These are phyloP conservation scores for Aspergillus chevalieri DNA, from an alignment of 2,329 filamentous ascomycete genomes.

Conservation along the genomic window DNA sequence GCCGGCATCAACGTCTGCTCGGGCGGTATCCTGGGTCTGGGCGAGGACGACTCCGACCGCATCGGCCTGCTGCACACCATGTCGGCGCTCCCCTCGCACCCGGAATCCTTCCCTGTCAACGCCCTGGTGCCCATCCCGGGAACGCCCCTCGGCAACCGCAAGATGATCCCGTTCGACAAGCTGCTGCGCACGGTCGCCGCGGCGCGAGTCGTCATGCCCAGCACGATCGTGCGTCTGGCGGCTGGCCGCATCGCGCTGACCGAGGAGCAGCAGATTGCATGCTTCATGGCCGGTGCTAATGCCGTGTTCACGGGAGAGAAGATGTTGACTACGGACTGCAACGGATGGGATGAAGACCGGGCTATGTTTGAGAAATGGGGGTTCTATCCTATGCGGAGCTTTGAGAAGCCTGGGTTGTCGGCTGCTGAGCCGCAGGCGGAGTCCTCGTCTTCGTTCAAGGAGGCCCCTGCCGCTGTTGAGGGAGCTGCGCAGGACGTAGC, in stretches of 20 bases:
- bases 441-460: not conserved
- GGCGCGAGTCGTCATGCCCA: slow-evolving; percentile 73
- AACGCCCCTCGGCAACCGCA: slow-evolving; percentile 71
- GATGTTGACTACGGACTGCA: slow-evolving; percentile 89
- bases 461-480: too few species aligned
- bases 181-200: slow-evolving; percentile 79
- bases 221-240: slow-evolving; percentile 79
- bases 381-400: slow-evolving; percentile 65
- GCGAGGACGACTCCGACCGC: slow-evolving; percentile 71
- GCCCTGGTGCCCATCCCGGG: slow-evolving; percentile 86
- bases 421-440: not conserved
- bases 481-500: not conserved
- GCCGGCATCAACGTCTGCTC: slow-evolving; percentile 88
- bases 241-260: slow-evolving; percentile 77
- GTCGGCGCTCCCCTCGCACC: slow-evolving; percentile 71
- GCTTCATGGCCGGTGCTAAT: slow-evolving; percentile 86
- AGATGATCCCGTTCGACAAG: slow-evolving; percentile 68
- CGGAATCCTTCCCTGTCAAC: slow-evolving; percentile 87
- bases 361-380: slow-evolving; percentile 81
- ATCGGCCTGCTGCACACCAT: slow-evolving; percentile 79
- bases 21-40: slow-evolving; percentile 79
- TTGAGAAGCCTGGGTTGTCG: slow-evolving; percentile 36
- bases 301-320: slow-evolving; percentile 95
- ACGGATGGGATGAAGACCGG: slow-evolving; percentile 83
- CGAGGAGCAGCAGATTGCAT: slow-evolving; percentile 82